Base-by-base conservation (phyloP, 768 basidiomycete genomes). In the Leucocoprinus birnbaumii region DNA sequence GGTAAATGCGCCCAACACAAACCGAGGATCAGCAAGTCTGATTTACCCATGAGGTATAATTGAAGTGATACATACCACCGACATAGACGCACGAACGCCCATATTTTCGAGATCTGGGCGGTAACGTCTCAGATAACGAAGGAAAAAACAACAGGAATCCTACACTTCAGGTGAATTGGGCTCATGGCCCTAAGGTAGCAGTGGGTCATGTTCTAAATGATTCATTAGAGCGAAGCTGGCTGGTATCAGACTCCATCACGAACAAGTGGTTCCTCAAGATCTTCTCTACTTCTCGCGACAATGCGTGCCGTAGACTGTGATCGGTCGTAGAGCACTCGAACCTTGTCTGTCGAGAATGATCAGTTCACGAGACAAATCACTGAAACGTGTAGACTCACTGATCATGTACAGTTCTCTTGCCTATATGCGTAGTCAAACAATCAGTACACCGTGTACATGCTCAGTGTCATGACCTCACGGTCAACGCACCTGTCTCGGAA, bases 101-200 rank as follows among this genome's bases (percentile, higher is more conserved):
- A 93, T 91, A 63, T 91, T 91, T 26, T 76, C 82, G 37, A 90
- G 74, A 70, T 90, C 87, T 86, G 58, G 10, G 18, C 18, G 8
- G 3, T 42, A 10, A 53, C 19, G 51, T 51, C 25, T 53, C 42
- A 50, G 25, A n/a, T 18, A 38, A 22, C 24, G 27, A 38, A 25
- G 38, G 41, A 14, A 10, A 4, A 18, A 21, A 40, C 35, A 37
- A 10, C 27, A 45, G 24, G 11, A 27, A 6, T 67, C 80, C 26
- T 58, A 86, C 85, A 92, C 70, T 90, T 84, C 57, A 90, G 69
- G 63, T 92, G 90, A 46, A 94, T 90, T 4, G 90, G 91, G 59
- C 86, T 87, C 89, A 94, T 91, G 0, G 89, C 89, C n/a, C 90
- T 81, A 8, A 92, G 72, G 60, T 87, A 89, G 53, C 84, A 88